phyloP scores from a whole-genome alignment of 495 filamentous ascomycete genomes.

The Penicillium pulvis region DNA sequence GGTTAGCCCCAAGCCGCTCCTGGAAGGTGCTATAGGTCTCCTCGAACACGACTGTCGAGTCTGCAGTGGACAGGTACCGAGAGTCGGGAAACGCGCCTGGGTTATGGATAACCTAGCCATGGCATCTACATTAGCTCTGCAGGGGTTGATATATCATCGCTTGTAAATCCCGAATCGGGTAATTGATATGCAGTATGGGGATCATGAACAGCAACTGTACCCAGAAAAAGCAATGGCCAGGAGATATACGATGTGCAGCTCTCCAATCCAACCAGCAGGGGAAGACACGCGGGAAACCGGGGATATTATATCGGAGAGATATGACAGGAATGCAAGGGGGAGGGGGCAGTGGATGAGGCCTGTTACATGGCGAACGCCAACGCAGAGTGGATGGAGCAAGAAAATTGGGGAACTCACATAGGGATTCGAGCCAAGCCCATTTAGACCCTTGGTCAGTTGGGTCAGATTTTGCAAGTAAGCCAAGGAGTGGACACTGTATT shows the following conservation, averaged over 20 bases:
- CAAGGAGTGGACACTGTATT: constrained; percentile 36
- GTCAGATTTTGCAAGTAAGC: constrained; percentile 43
- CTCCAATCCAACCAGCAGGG: constrained; percentile 1
- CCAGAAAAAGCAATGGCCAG: background rate
- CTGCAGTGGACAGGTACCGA: constrained; percentile 42
- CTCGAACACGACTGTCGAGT: constrained; percentile 51
- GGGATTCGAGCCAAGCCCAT: constrained; percentile 39
- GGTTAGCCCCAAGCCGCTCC: constrained; percentile 33
- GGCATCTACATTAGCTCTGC: background rate
- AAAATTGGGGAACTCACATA: constrained; percentile 36
- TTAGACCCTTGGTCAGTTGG: constrained; percentile 32
- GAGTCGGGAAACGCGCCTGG: constrained; percentile 49
- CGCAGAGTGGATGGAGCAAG: constrained; percentile 9
- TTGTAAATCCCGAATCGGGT: constrained; percentile 22
- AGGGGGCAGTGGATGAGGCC: background rate
- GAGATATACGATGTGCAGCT: background rate
- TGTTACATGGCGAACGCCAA: background rate
- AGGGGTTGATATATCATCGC: constrained; percentile 21
- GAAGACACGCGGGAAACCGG: background rate
- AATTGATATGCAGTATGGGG: background rate
- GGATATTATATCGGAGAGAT: background rate
- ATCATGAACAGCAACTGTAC: background rate
- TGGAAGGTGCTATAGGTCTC: constrained; percentile 47
- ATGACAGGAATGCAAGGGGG: constrained; percentile 8
- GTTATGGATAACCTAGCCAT: constrained; percentile 50